Evolutionary conservation across 192 early-diverging fungal species (phyloP).

Genomic region (Diversispora eburnea): DNA sequence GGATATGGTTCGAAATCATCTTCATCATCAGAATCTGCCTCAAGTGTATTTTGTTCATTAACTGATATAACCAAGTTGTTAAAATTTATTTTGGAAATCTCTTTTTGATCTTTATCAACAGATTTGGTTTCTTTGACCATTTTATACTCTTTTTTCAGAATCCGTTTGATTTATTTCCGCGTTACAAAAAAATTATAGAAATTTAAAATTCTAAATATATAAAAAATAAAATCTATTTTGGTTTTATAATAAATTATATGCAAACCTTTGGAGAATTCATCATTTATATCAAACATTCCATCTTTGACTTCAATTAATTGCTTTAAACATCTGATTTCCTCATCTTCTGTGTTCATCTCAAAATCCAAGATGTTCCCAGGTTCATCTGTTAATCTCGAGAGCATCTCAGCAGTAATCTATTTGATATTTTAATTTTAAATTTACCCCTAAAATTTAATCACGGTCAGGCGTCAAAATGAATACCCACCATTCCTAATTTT

Average conservation of each 20-base stretch:
- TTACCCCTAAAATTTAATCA: not conserved
- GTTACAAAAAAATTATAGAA: not conserved
- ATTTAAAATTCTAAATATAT: not conserved
- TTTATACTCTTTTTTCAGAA: no score
- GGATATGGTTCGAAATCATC: conserved; percentile 28
- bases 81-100: not conserved
- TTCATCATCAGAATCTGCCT: conserved; percentile 20
- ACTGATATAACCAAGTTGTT: not conserved
- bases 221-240: no score
- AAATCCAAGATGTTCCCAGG: conserved; percentile 22
- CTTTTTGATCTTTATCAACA: not conserved
- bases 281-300: not conserved
- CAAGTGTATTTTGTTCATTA: not conserved
- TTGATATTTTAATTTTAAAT: not conserved
- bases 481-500: conserved; percentile 23
- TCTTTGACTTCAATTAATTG: conserved; percentile 17
- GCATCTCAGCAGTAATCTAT: conserved; percentile 23
- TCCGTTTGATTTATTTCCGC: not conserved
- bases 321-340: conserved; percentile 1
- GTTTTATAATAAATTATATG: no score
- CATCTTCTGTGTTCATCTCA: conserved; percentile 11
- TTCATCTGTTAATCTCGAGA: conserved; percentile 22
- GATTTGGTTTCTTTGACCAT: no score
- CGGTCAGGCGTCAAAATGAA: not conserved
- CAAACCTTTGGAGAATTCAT: conserved; percentile 3